Base-by-base conservation (phyloP, 306 rosid species). In the Vachellia collinsii region DNA sequence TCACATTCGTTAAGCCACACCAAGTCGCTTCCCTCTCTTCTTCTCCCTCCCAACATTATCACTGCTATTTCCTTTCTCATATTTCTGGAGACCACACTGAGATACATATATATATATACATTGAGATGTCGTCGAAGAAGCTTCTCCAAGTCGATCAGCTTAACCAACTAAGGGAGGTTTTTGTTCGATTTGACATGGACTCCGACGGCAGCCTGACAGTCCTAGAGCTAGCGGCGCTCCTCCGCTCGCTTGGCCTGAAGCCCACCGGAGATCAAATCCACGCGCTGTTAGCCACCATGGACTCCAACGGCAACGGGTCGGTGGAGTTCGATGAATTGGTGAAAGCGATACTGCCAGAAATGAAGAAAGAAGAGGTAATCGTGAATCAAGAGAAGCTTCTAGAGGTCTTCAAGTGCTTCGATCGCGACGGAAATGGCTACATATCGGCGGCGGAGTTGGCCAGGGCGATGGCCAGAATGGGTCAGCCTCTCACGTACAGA, bases 301-400 rank as follows among this genome's bases (percentile, higher is more conserved):
- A 92, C 68, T 74, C 97, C 51, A 92, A 94, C 22, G 89, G 89
- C 25, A 92, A 94, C 53, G 98, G 97, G 1, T 72, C 63, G 0
- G 90, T 94, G 8, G 98, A 94, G 75, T 94, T 94, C n/a, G 92
- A 92, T 17, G 98, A 92, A n/a, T 79, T 94, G 65, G 91, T 88
- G 14, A 70, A 29, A 12, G 84, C 89, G 68, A 87, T 92, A 54
- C 50, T 84, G 88, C 97, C 93, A 0, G 94, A 90, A 51, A 74
- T 91, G 81, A 88, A 84, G 25, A 88, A 85, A 19, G 87, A 88
- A 34, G 80, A 89, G 19, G 36, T 90, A 0, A 41, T 90, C 74
- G 22, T 85, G 70, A 87, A 89, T 75, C 92, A 92, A 54, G 90
- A 91, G 68, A 90, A 88, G 36, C 91, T 92, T 6, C 70, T 87